phyloP scores from a whole-genome alignment of 148 eudicot genomes.

The Oxyria digyna region DNA sequence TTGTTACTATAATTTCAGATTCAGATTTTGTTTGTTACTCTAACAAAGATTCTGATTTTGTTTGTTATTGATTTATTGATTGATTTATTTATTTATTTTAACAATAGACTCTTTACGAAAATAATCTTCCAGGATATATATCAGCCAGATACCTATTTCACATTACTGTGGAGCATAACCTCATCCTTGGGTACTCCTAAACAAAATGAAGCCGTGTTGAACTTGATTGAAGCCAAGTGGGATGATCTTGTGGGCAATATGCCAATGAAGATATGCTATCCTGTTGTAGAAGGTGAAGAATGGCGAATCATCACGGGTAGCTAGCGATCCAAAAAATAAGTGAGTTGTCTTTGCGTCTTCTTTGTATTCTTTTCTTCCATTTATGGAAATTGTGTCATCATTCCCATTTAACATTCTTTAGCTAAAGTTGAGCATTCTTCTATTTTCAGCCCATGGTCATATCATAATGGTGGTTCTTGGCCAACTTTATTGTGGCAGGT shows the following conservation, averaged over 20 bases:
- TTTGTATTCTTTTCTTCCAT: neutral
- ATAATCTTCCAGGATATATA: no score
- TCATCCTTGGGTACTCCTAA: slow-evolving; percentile 14
- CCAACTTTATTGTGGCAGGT: slow-evolving; percentile 13
- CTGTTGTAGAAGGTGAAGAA: slow-evolving; percentile 51
- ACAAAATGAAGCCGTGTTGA: slow-evolving; percentile 34
- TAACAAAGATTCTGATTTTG: no score
- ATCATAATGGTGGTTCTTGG: slow-evolving; percentile 13
- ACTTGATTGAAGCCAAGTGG: slow-evolving; percentile 66
- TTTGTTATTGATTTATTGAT: no score
- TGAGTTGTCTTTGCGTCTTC: slow-evolving; percentile 15
- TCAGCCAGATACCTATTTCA: no score
- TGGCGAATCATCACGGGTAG: slow-evolving; percentile 66
- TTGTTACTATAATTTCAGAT: no score
- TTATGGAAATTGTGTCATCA: neutral
- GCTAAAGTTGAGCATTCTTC: neutral
- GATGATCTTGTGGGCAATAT: slow-evolving; percentile 54
- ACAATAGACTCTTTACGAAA: no score
- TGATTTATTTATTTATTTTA: no score
- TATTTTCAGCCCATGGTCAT: slow-evolving; percentile 9
- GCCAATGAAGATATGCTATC: slow-evolving; percentile 72
- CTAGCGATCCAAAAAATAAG: slow-evolving; percentile 70
- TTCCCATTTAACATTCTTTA: neutral
- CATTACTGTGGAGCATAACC: slow-evolving; percentile 62
- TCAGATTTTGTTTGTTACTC: no score